Evolutionary conservation across 192 early-diverging fungal genomes (phyloP), one percentile per base, ranked within the genome.

Genomic region (Coemansia sp.): DNA sequence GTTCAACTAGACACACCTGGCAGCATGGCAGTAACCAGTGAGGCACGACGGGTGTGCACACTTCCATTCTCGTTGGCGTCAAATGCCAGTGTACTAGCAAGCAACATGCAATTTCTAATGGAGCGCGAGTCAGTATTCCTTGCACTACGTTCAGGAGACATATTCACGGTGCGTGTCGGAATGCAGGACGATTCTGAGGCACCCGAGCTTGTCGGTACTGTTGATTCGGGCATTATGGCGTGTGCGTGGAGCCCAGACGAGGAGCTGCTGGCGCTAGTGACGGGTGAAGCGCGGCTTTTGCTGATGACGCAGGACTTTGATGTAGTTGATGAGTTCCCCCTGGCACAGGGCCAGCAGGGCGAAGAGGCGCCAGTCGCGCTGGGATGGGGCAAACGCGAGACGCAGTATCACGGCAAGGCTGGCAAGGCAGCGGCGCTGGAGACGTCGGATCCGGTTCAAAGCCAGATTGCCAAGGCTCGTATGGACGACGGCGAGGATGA

Each of bases 381-480:
- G n/a, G 97, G 97, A 42, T 99, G 97, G 97, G 97, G 97, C 68
- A 90, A 87, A 45, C 94, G 93, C 61, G 96, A 96, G 74, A 99
- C 97, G 11, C 97, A 99, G 72, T 99, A 98, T 75, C 95, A 97
- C 70, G 97, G 97, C 51, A 88, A 90, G 19, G 91, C 84, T 55
- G 94, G 74, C 64, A 80, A 25, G 92, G 91, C 14, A 23, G 27
- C 50, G 27, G 21, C 57, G 17, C 36, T 29, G 42, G 34, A 4
- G 5, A 42, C 34, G 38, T 31, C 21, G 4, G 15, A 55, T 19
- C 90, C 92, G 2, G 73, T 76, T 70, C 86, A 84, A 62, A 66
- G 70, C 6, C 79, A 77, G 60, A 64, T 66, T 14, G 72, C 63
- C 17, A 70, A 68, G 58, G 78, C 81, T 41, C 78, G 72, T 17